Evolutionary conservation across 495 filamentous ascomycete species (phyloP).

Genomic region (Penicillium psychrofluorescens): DNA sequence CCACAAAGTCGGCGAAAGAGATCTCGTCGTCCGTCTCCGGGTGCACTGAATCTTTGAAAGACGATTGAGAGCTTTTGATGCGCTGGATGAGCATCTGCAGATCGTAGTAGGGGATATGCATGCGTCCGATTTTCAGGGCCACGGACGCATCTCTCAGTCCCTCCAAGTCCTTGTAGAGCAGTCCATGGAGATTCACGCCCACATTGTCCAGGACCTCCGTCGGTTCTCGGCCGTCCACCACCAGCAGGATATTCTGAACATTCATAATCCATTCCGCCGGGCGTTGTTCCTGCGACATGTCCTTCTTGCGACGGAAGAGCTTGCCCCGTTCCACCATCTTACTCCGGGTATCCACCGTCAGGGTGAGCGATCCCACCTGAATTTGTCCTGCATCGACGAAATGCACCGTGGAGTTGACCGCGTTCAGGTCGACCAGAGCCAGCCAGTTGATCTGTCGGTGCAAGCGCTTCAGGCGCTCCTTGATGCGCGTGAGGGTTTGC

Average conservation of each 20-base stretch:
- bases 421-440: slow-evolving; percentile 82
- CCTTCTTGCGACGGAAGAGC: slow-evolving; percentile 77
- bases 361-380: slow-evolving; percentile 74
- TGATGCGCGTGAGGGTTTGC: slow-evolving; percentile 64
- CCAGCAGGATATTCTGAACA: slow-evolving; percentile 78
- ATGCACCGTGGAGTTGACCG: slow-evolving; percentile 65
- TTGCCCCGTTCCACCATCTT: slow-evolving; percentile 88
- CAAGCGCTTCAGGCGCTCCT: slow-evolving; percentile 76
- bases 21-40: slow-evolving; percentile 45
- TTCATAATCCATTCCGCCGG: slow-evolving; percentile 94
- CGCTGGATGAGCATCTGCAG: slow-evolving; percentile 53
- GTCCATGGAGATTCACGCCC: slow-evolving; percentile 82
- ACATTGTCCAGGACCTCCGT: slow-evolving; percentile 86
- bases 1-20: slow-evolving; percentile 66
- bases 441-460: slow-evolving; percentile 87
- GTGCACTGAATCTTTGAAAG: slow-evolving; percentile 24
- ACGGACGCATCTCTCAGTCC: slow-evolving; percentile 87
- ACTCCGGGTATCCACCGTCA: slow-evolving; percentile 82
- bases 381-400: slow-evolving; percentile 75
- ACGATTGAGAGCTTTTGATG: slow-evolving; percentile 34
- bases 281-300: slow-evolving; percentile 60
- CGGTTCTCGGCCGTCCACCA: slow-evolving; percentile 73
- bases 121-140: slow-evolving; percentile 78
- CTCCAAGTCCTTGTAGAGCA: slow-evolving; percentile 80
- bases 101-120: slow-evolving; percentile 90